phyloP scores from a whole-genome alignment of 108 stramenopile genomes.

The Skeletonema grethae region DNA sequence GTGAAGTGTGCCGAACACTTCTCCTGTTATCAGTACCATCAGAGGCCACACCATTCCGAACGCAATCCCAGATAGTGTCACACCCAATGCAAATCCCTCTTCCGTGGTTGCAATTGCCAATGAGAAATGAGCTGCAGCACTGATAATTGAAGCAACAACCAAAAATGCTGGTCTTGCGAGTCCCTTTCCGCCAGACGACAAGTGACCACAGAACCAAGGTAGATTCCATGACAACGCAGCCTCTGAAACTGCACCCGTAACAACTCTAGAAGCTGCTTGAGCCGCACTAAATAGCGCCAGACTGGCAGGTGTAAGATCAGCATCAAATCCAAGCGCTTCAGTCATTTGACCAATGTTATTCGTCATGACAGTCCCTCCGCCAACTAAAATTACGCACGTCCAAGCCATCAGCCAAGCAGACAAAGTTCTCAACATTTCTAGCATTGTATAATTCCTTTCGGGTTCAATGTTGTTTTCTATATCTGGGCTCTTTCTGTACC shows the following conservation, averaged over 20 bases:
- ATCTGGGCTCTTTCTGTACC: not conserved
- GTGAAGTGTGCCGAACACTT: slow-evolving; percentile 71
- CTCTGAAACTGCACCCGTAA: slow-evolving; percentile 73
- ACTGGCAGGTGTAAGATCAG: slow-evolving; percentile 61
- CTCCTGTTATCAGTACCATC: slow-evolving; percentile 77
- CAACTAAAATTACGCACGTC: slow-evolving; percentile 73
- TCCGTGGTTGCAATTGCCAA: slow-evolving; percentile 63
- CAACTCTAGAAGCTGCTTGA: slow-evolving; percentile 73
- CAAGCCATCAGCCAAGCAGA: slow-evolving; percentile 82
- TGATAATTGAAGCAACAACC: slow-evolving; percentile 65
- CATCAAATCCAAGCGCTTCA: slow-evolving; percentile 66
- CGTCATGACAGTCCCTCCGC: slow-evolving; percentile 83
- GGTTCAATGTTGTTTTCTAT: slow-evolving; percentile 9
- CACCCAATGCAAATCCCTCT: slow-evolving; percentile 68
- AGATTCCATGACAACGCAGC: slow-evolving; percentile 58
- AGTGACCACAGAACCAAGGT: slow-evolving; percentile 43
- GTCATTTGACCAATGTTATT: slow-evolving; percentile 90
- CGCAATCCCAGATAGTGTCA: slow-evolving; percentile 67
- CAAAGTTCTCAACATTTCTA: slow-evolving; percentile 72
- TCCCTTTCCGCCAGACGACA: slow-evolving; percentile 44
- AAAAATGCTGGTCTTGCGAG: slow-evolving; percentile 78
- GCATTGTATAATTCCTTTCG: slow-evolving; percentile 51
- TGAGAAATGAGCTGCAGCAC: slow-evolving; percentile 60
- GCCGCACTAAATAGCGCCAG: slow-evolving; percentile 83
- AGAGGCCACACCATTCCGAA: slow-evolving; percentile 91